These are phyloP conservation scores for Eucalyptus globulus DNA, from an alignment of 345 rosid genomes.

Conservation along the genomic window DNA sequence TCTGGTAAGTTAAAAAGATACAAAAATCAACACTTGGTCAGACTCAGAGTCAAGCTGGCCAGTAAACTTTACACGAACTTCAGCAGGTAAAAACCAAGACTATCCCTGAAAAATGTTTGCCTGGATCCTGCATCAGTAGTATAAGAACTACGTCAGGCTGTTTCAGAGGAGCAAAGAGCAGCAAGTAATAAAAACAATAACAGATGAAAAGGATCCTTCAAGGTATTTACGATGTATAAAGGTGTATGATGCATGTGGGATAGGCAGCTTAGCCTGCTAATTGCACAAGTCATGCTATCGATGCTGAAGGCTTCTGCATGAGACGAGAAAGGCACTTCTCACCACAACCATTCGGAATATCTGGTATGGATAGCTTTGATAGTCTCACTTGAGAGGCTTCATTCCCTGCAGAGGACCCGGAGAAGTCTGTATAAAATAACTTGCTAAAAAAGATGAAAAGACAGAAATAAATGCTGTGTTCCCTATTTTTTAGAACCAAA, in stretches of 20 bases:
- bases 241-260: background rate
- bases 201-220: background rate
- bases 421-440: background rate
- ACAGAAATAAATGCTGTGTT: background rate
- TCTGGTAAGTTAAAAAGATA: background rate
- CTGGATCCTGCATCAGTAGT: background rate
- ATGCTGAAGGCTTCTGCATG: background rate
- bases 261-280: background rate
- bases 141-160: background rate
- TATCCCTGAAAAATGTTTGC: background rate
- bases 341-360: background rate
- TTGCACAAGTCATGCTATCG: background rate
- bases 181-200: background rate
- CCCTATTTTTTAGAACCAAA: background rate
- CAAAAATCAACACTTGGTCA: background rate
- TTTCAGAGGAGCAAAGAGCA: background rate
- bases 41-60: background rate
- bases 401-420: slow-evolving; percentile 36
- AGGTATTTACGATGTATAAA: background rate
- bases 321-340: background rate
- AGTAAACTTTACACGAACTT: background rate
- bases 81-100: background rate
- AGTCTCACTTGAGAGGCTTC: slow-evolving; percentile 67
- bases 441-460: background rate
- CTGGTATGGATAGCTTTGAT: background rate